These are phyloP conservation scores for Lodderomyces parapsilosis DNA, from an alignment of 1,139 yeast genomes.

Conservation along the genomic window DNA sequence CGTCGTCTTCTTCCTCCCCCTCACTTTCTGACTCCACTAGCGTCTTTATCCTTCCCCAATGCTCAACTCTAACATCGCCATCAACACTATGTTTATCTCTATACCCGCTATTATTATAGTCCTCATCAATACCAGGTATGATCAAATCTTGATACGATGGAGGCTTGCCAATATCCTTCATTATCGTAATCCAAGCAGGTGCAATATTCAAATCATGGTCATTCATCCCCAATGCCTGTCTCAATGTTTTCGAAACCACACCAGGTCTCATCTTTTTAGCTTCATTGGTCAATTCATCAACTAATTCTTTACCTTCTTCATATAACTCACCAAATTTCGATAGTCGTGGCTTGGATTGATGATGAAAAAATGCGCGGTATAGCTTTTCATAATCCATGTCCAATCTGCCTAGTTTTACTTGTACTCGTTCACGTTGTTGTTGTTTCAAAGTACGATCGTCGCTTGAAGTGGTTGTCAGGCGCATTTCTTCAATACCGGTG, in stretches of 20 bases:
- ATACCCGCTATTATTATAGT: slow-evolving; percentile 41
- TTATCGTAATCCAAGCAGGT: slow-evolving; percentile 81
- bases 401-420: slow-evolving; percentile 82
- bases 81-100: slow-evolving; percentile 18
- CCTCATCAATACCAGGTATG: slow-evolving; percentile 53
- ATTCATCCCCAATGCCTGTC: slow-evolving; percentile 69
- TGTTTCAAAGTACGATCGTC: slow-evolving; percentile 62
- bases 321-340: slow-evolving; percentile 73
- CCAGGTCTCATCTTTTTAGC: slow-evolving; percentile 62
- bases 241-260: slow-evolving; percentile 53
- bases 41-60: slow-evolving; percentile 44
- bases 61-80: slow-evolving; percentile 17
- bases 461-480: slow-evolving; percentile 45
- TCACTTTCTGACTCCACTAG: slow-evolving; percentile 36
- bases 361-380: slow-evolving; percentile 83
- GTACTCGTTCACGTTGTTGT: slow-evolving; percentile 78
- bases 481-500: slow-evolving; percentile 88
- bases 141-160: slow-evolving; percentile 73
- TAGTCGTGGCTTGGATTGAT: slow-evolving; percentile 71
- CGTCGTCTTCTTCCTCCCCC: slow-evolving; percentile 28
- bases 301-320: slow-evolving; percentile 70
- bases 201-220: slow-evolving; percentile 47
- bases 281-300: slow-evolving; percentile 42
- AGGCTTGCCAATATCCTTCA: slow-evolving; percentile 78
- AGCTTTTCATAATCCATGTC: slow-evolving; percentile 85